A percentile compares a stretch with the other conserved stretches of the same genome.
phyloP scores from a whole-genome alignment of 441 rosid genomes.

The Euphorbia corollata region DNA sequence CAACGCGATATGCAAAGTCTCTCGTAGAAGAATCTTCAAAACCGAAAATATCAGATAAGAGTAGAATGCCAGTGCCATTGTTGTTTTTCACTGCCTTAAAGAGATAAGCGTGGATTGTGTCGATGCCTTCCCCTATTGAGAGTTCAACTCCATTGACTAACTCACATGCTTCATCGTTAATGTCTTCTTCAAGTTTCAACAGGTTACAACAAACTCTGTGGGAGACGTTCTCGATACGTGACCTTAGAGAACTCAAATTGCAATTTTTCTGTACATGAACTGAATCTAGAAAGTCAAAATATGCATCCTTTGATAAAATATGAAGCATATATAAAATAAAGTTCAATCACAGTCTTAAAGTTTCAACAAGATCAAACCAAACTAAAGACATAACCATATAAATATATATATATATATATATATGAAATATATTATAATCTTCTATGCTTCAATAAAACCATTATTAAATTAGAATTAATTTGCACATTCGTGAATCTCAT shows the following conservation, averaged over 20 bases:
- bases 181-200: conserved; percentile 37
- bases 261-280: conserved; percentile 44
- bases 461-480: too few relatives aligned
- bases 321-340: not conserved
- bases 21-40: conserved; percentile 67
- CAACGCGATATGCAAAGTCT: conserved; percentile 78
- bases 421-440: too few relatives aligned
- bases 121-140: conserved; percentile 44
- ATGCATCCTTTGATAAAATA: conserved; percentile 4
- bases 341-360: too few relatives aligned
- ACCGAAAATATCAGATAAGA: conserved; percentile 69
- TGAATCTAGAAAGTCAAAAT: conserved; percentile 44
- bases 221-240: conserved; percentile 8
- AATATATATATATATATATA: too few relatives aligned
- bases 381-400: too few relatives aligned
- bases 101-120: conserved; percentile 48
- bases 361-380: too few relatives aligned
- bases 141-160: conserved; percentile 58
- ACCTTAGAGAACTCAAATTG: conserved; percentile 23
- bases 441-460: too few relatives aligned
- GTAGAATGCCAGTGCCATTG: conserved; percentile 57
- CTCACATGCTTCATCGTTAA: conserved; percentile 68
- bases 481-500: too few relatives aligned
- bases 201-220: conserved; percentile 24
- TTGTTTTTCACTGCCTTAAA: conserved; percentile 71